Conservation (phyloP, 108 stramenopile species). For the Nitzschia putrida region DNA sequence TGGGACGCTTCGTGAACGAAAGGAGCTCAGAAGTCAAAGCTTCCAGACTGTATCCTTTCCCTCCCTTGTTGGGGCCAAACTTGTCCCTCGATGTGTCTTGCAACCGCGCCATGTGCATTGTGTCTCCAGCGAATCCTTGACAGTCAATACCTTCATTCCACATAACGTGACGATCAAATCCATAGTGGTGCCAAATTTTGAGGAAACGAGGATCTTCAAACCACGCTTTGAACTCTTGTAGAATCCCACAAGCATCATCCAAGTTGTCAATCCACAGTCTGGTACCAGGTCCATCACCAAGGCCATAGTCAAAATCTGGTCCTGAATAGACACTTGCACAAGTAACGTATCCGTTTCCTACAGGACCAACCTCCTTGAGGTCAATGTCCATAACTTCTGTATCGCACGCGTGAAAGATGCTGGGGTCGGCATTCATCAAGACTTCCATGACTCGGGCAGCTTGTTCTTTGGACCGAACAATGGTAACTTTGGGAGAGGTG, state of each 20-base stretch:
- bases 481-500: conserved; percentile 42
- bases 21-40: conserved; percentile 78
- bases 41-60: conserved; percentile 85
- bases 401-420: conserved; percentile 89
- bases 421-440: conserved; percentile 43
- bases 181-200: conserved; percentile 99
- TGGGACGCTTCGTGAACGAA: conserved; percentile 74
- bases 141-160: conserved; percentile 92
- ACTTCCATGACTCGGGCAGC: conserved; percentile 63
- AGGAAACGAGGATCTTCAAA: conserved; percentile 71
- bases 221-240: conserved; percentile 87
- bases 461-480: conserved; percentile 73
- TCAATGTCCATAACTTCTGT: conserved; percentile 98
- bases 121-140: conserved; percentile 91
- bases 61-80: conserved; percentile 21
- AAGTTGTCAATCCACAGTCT: conserved; percentile 92
- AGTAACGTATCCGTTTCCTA: conserved; percentile 96
- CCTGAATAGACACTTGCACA: conserved; percentile 91
- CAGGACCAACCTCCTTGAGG: conserved; percentile 80
- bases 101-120: conserved; percentile 99
- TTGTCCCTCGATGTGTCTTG: conserved; percentile 72
- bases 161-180: conserved; percentile 98
- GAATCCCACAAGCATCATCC: conserved; percentile 79
- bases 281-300: conserved; percentile 74
- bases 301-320: conserved; percentile 89